These are phyloP conservation scores for Phylloporus sp. DNA, from an alignment of 768 basidiomycete species.

Conservation along the genomic window DNA sequence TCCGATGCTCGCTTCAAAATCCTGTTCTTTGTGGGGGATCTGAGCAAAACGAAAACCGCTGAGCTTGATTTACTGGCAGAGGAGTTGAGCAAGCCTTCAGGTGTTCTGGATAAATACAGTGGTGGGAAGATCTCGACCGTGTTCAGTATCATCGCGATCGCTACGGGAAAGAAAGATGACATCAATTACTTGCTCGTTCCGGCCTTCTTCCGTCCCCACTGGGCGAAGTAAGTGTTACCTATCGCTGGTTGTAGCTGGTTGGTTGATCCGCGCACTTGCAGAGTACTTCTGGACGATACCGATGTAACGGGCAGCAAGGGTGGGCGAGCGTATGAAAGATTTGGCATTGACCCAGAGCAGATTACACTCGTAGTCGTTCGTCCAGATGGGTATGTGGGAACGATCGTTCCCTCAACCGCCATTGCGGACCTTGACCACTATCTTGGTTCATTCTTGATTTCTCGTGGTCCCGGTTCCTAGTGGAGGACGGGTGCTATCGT, in stretches of 20 bases:
- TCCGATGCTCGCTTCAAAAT: constrained; percentile 38
- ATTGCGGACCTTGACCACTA: constrained; percentile 42
- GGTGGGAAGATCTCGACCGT: constrained; percentile 22
- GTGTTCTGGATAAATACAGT: constrained; percentile 29
- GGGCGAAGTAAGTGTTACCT: constrained; percentile 36
- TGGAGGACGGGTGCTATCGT: background rate
- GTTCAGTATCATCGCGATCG: constrained; percentile 31
- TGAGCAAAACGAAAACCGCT: constrained; percentile 18
- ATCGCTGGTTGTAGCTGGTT: background rate
- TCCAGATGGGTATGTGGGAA: constrained; percentile 41
- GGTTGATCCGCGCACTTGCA: constrained; percentile 8
- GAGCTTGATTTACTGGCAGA: constrained; percentile 26
- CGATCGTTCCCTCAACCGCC: constrained; percentile 27
- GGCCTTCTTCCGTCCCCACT: constrained; percentile 35
- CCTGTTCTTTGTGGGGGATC: constrained; percentile 32
- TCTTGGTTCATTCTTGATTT: constrained; percentile 44
- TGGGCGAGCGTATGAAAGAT: constrained; percentile 33
- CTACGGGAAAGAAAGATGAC: constrained; percentile 29
- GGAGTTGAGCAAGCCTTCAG: constrained; percentile 23
- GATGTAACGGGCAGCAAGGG: constrained; percentile 30
- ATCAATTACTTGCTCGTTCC: constrained; percentile 36
- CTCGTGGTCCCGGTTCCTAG: background rate
- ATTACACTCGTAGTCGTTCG: constrained; percentile 37
- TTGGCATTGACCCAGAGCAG: constrained; percentile 28
- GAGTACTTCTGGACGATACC: constrained; percentile 36